These are phyloP conservation scores for Usnea hakonensis DNA, from an alignment of 495 filamentous ascomycete genomes.

Conservation along the genomic window DNA sequence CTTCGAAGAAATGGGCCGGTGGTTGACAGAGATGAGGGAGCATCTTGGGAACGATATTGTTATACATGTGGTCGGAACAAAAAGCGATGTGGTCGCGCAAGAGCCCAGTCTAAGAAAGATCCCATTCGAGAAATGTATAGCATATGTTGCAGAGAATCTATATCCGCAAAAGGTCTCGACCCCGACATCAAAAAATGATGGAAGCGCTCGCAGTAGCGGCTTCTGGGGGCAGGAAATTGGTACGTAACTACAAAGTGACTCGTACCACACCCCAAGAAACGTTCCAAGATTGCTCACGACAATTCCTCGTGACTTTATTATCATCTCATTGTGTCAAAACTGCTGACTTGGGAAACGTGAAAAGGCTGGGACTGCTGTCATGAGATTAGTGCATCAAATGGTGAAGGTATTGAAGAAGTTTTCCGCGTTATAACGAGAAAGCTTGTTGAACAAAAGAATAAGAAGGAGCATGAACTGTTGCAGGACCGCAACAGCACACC, in stretches of 20 bases:
- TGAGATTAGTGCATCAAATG: conserved; percentile 89
- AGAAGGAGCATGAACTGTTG: conserved; percentile 47
- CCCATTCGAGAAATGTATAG: conserved; percentile 88
- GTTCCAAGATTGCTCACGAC: not conserved
- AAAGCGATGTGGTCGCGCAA: conserved; percentile 78
- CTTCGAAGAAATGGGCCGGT: conserved; percentile 89
- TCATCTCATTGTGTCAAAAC: not conserved
- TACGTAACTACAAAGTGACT: not conserved
- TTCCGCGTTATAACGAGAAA: conserved; percentile 92
- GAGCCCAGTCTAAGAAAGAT: conserved; percentile 72
- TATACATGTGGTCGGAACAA: conserved; percentile 95
- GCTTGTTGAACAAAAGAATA: conserved; percentile 82
- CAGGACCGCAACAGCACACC: conserved; percentile 22
- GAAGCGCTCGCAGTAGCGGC: conserved; percentile 54
- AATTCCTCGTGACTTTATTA: not conserved
- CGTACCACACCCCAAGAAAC: not conserved
- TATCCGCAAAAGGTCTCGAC: conserved; percentile 57
- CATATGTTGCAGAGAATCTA: conserved; percentile 86
- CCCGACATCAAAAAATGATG: conserved; percentile 57
- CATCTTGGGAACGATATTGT: conserved; percentile 68
- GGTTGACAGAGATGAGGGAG: conserved; percentile 71
- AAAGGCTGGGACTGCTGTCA: conserved; percentile 95
- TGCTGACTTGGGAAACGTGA: not conserved
- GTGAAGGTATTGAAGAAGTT: conserved; percentile 95
- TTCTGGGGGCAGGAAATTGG: conserved; percentile 82